Base-by-base conservation (phyloP, 2,329 filamentous ascomycete species). In the Ramularia endophylla region DNA sequence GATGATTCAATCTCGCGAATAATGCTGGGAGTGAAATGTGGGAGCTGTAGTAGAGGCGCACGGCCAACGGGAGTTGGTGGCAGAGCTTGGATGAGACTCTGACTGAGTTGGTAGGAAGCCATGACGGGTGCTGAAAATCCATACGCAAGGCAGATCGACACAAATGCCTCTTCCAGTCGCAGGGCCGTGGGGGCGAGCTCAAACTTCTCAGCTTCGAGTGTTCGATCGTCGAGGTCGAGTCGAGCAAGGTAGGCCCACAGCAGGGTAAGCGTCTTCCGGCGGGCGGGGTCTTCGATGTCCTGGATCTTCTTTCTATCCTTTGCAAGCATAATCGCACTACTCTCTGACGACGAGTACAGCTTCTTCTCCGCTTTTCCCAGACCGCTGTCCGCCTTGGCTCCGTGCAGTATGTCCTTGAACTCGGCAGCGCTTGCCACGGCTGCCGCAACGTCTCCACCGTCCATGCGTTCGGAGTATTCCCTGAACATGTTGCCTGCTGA, bases 241-340 rank as follows among this genome's bases (percentile, higher is more conserved):
- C 92, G 85, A 46, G 86, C 87, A 35, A 97, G 77, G 63, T 98
- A 97, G 30, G 92, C 89, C 92, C 94, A 98, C 12, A 98, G 73
- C 42, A 98, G 74, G 37, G 84, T 87, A 32, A 97, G 73, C 6
- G 87, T 83, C 73, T 97, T 97, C 58, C 92, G 78, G 52, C 86
- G 82, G 17, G 80, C 75, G 28, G 83, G 81, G 52, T 84, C 83
- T 36, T 97, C 92, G 44, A 95, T 67, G 52, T 88, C 80, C 59
- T 87, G 80, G 6, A 98, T 73, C 59, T 78, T 81, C 57, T 81
- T 74, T 60, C 81, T 81, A 57, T 95, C 88, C 64, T 88, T 87
- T 12, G 71, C 65, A 0, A 80, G 75, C 51, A 95, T 70, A 27
- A 81, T 79, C 22, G 75, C 69, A 2, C 70, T 64, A 12, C 71